Base-by-base conservation (phyloP, 169 alveolate species). In the Plasmodium adleri region DNA sequence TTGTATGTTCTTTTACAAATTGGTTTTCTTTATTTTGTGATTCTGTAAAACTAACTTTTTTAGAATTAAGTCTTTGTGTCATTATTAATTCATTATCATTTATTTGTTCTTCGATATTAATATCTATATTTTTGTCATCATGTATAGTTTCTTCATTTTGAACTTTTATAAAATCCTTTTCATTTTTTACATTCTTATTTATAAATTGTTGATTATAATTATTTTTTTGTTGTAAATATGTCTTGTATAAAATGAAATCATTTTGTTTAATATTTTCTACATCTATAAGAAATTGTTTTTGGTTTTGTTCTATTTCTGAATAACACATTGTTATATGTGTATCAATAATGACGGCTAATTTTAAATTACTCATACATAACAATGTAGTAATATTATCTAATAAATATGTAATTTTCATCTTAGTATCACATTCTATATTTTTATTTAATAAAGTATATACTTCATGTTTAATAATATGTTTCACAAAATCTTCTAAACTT, bases 391-490 rank as follows among this genome's bases (percentile, higher is more conserved):
- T 28, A 28, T 54, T 83, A 13, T 83, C 83, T 45, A 83, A 39
- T 1, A 83, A 62, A 22, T 83, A 62, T 15, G 91, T 83, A 4
- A 83, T 66, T 45, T 83, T 83, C 85, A 83, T 83, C 52, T 83
- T 83, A 20, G 91, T 70, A 43, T 68, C 66, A 72, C 70, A 83
- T 26, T 83, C 83, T 20, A 83, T 83, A 26, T 67, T 83, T 39
- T 83, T 83, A 10, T 83, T 67, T 9, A 83, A 28, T 15, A 83
- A 49, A 1, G 91, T 83, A 63, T 68, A 83, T 56, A 83, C 70
- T 56, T 83, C 91, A 62, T 83, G 91, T 20, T 83, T 83, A 56
- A 83, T 68, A 32, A 83, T 70, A 63, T 83, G 83, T 54, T 68
- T 83, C 13, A 70, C 83, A 17, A 83, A 28, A 47, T 83, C 91